Evolutionary conservation across 1,284 basidiomycete genomes (phyloP).

Genomic region (Hemileccinum hortonii): DNA sequence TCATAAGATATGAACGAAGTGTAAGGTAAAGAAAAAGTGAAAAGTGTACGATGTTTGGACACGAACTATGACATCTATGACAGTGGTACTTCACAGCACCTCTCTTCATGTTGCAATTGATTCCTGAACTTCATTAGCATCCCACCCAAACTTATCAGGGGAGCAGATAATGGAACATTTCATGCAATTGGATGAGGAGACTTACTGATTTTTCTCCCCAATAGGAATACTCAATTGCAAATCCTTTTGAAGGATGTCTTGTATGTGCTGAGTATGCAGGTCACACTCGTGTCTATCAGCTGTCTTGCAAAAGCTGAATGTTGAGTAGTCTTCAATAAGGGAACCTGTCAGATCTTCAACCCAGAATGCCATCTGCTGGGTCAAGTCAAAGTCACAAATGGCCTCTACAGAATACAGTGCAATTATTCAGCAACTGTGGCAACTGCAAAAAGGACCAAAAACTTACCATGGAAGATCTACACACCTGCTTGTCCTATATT

Average conservation of each 20-base stretch:
- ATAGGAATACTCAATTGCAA: conserved; percentile 27
- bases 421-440: background rate
- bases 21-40: too few species aligned
- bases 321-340: background rate
- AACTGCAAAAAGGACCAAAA: background rate
- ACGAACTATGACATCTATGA: too few species aligned
- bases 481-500: too few species aligned
- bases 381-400: too few species aligned
- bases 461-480: conserved; percentile 10
- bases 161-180: conserved; percentile 24
- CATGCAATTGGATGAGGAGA: conserved; percentile 35
- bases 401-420: background rate
- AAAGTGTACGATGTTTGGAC: too few species aligned
- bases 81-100: too few species aligned
- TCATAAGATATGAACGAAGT: too few species aligned
- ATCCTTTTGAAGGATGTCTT: conserved; percentile 38
- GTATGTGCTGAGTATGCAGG: conserved; percentile 31
- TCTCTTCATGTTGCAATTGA: too few species aligned
- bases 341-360: background rate
- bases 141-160: too few species aligned
- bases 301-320: conserved; percentile 16
- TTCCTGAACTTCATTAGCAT: too few species aligned
- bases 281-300: conserved; percentile 37
- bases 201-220: conserved; percentile 36
- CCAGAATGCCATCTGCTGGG: background rate